These are phyloP conservation scores for Colletotrichum scovillei DNA, from an alignment of 2,329 filamentous ascomycete species.

Conservation along the genomic window DNA sequence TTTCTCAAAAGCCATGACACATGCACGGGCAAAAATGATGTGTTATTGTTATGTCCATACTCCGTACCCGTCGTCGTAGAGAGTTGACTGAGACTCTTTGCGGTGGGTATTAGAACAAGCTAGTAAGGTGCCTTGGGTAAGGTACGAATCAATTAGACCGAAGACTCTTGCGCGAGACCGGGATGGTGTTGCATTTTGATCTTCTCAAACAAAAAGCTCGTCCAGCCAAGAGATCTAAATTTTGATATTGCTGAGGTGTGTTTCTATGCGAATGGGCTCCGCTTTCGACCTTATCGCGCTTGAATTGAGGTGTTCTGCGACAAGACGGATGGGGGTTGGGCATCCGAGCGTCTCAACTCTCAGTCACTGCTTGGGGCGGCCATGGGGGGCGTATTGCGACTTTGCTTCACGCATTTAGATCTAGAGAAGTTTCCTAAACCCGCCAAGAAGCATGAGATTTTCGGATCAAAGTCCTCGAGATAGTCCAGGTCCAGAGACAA, in stretches of 20 bases:
- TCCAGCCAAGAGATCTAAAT: slow-evolving; percentile 29
- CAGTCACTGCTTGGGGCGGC: background rate
- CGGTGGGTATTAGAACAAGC: background rate
- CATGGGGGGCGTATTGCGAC: slow-evolving; percentile 10
- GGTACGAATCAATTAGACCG: background rate
- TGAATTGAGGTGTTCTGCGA: slow-evolving; percentile 19
- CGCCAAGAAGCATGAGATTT: slow-evolving; percentile 21
- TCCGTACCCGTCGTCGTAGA: background rate
- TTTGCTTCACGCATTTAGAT: slow-evolving; percentile 9
- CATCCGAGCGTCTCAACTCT: slow-evolving; percentile 30
- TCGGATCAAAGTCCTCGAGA: background rate
- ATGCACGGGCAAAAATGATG: background rate
- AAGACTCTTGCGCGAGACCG: background rate
- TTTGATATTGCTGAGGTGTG: background rate
- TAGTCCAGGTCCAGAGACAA: background rate
- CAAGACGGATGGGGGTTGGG: background rate
- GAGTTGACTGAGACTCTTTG: background rate
- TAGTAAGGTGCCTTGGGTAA: background rate
- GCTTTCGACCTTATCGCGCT: background rate
- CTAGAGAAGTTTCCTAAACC: slow-evolving; percentile 9
- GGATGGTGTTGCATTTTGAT: background rate
- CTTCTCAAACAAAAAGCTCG: slow-evolving; percentile 15
- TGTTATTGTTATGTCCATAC: background rate
- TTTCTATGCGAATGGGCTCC: slow-evolving; percentile 1
- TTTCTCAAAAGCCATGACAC: background rate